Conservation (phyloP, 2,329 filamentous ascomycete species). For the Talaromyces albobiverticillius region DNA sequence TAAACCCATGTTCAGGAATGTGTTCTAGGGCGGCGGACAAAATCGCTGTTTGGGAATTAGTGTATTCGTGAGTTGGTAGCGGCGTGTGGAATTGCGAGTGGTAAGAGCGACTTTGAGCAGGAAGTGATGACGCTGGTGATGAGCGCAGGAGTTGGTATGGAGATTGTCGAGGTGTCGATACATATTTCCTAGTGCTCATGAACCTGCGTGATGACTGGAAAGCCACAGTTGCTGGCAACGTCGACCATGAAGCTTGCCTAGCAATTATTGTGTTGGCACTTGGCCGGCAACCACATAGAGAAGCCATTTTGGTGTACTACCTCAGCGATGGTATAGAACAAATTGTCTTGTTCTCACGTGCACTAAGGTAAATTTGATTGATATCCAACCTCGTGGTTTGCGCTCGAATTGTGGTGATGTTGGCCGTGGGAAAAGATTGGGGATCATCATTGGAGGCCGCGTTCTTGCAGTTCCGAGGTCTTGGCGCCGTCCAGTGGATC, state of each 20-base stretch:
- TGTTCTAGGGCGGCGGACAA: constrained; percentile 76
- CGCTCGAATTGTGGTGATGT: not conserved
- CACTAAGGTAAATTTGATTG: not conserved
- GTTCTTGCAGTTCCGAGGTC: not conserved
- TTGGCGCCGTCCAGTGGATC: not conserved
- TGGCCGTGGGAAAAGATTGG: not conserved
- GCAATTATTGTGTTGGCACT: constrained; percentile 1
- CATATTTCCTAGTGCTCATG: not conserved
- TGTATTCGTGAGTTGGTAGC: constrained; percentile 56
- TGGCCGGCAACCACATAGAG: constrained; percentile 6
- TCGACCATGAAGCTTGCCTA: not conserved
- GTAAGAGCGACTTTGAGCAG: constrained; percentile 47
- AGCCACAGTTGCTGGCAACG: not conserved
- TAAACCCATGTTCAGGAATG: constrained; percentile 81
- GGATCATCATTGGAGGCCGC: not conserved
- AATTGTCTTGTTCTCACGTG: not conserved
- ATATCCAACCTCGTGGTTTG: not conserved
- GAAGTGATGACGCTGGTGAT: not conserved
- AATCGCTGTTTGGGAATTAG: constrained; percentile 67
- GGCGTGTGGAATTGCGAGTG: constrained; percentile 71
- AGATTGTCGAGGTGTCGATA: not conserved
- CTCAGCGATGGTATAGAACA: not conserved
- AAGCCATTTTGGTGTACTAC: not conserved
- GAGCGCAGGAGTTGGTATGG: not conserved
- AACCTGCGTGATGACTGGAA: not conserved